Evolutionary conservation across 805 yeast species (phyloP).

Genomic region (Candida germanica): DNA sequence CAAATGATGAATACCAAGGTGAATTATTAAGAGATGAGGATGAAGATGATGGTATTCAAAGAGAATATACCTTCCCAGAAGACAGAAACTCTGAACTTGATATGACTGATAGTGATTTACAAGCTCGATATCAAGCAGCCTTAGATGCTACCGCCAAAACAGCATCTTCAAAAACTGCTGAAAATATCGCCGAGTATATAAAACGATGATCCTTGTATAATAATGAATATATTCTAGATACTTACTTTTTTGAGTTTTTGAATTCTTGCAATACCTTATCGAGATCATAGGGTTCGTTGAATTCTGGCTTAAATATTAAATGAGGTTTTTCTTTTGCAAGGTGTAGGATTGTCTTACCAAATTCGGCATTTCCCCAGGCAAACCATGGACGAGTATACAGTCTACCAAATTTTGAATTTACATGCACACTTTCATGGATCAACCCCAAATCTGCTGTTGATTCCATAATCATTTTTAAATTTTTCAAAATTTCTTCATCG

Average conservation of each 20-base stretch:
- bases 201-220: constrained; percentile 24
- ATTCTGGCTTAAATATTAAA: constrained; percentile 54
- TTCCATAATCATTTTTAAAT: constrained; percentile 49
- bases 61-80: constrained; percentile 71
- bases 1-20: constrained; percentile 46
- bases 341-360: constrained; percentile 81
- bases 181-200: constrained; percentile 66
- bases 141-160: constrained; percentile 59
- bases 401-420: constrained; percentile 45
- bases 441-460: constrained; percentile 75
- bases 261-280: constrained; percentile 19
- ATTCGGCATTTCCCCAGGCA: constrained; percentile 92
- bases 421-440: constrained; percentile 80
- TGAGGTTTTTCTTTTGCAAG: constrained; percentile 72
- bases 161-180: constrained; percentile 66
- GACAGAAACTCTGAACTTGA: constrained; percentile 62
- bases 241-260: not conserved
- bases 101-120: constrained; percentile 45
- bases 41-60: constrained; percentile 28
- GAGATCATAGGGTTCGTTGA: constrained; percentile 25
- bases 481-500: constrained; percentile 59
- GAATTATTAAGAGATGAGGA: constrained; percentile 47
- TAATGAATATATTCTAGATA: constrained; percentile 2
- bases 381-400: constrained; percentile 85
- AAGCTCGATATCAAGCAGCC: constrained; percentile 70